Base-by-base conservation (phyloP, 768 basidiomycete genomes). In the Suillus subluteus region DNA sequence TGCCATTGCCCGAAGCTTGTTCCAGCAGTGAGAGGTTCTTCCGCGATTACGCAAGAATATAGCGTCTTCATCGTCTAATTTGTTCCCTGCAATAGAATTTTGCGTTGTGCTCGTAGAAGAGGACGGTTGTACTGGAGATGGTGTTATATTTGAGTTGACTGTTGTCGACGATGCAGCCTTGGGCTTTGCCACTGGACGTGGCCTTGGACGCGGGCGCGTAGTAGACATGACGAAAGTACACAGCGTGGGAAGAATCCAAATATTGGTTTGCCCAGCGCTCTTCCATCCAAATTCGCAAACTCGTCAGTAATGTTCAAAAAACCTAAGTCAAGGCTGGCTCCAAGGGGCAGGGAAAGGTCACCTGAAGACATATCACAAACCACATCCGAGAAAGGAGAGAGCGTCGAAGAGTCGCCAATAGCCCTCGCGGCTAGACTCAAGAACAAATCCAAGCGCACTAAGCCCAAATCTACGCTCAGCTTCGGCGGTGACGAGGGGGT, bases 401-500 rank as follows among this genome's bases (percentile, higher is more conserved):
- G 73, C 4, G 78, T 63, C 37, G 80, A 77, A 40, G 86, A 88
- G 2, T 86, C 90, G 1, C 89, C 90, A 6, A 88, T 83, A 64
- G 83, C 83, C 0, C 75, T 91, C 46, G 88, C 85, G 2, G 76
- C 86, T 2, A 92, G 90, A 75, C 72, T 92, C 66, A 95, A 90
- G 82, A 89, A 84, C 70, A 91, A 90, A 73, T 79, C 80, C 44
- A 92, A 88, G 78, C 89, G 88, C 66, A 76, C 85, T 21, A 88
- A 87, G 72, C 82, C 86, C 46, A 89, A 89, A 74, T 84, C 91
- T 4, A 83, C 83, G 64, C 81, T 95, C 64, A 95, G 93, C 74
- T 95, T 95, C 77, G 93, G 92, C 7, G 91, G 79, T 11, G 84
- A 82, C 13, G 85, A 86, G 65, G 91, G 91, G 83, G 90, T 91